Percentiles rank a stretch among this genome's conserved stretches.
Conservation (phyloP, 495 filamentous ascomycete genomes). For the Annulohypoxylon maeteangense region DNA sequence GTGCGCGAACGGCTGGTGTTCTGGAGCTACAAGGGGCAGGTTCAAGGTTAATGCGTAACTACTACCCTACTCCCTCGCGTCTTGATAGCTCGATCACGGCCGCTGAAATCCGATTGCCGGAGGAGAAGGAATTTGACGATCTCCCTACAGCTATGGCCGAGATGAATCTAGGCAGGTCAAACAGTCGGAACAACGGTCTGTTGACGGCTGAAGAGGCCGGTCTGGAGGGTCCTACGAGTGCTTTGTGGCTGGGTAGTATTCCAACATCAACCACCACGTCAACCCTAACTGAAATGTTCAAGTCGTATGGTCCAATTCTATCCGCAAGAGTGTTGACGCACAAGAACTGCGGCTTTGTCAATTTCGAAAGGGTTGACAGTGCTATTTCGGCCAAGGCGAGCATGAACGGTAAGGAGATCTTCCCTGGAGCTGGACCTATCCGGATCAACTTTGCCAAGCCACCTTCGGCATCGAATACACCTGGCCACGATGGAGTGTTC, state of each 20-base stretch:
- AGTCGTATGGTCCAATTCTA: conserved; percentile 86
- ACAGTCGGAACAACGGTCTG: conserved; percentile 66
- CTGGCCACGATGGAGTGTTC: conserved; percentile 81
- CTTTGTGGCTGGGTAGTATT: conserved; percentile 96
- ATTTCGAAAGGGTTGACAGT: conserved; percentile 90
- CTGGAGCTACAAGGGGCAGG: conserved; percentile 77
- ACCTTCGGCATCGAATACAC: conserved; percentile 85
- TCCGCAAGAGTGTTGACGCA: conserved; percentile 95
- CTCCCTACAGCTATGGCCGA: conserved; percentile 78
- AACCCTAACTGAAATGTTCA: conserved; percentile 92
- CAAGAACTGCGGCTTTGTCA: conserved; percentile 99
- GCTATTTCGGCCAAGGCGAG: conserved; percentile 86
- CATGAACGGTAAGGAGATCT: conserved; percentile 97
- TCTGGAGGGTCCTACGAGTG: conserved; percentile 89
- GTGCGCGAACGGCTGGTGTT: conserved; percentile 86
- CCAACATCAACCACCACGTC: conserved; percentile 96
- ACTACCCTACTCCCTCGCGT: conserved; percentile 82
- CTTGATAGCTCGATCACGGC: conserved; percentile 86
- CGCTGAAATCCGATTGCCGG: conserved; percentile 76
- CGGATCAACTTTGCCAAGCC: conserved; percentile 98
- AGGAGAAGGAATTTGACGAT: conserved; percentile 77
- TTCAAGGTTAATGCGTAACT: conserved; percentile 76
- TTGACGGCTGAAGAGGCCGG: conserved; percentile 75
- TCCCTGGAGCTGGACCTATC: conserved; percentile 94
- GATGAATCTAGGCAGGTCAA: conserved; percentile 75